Base-by-base conservation (phyloP, 1,139 yeast genomes). In the Taphrina communis region DNA sequence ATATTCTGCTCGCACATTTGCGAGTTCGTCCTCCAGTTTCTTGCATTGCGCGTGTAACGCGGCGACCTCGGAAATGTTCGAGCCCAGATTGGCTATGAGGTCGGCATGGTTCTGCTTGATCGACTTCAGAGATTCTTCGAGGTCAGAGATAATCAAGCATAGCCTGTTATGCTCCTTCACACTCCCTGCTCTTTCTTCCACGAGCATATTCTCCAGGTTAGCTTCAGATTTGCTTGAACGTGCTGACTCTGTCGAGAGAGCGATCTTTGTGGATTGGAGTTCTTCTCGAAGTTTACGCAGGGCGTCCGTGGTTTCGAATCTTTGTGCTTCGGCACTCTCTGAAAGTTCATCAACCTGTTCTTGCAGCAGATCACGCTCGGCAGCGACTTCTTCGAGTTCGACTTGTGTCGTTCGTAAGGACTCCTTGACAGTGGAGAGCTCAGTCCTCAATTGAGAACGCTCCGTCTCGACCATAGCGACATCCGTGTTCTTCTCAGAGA, bases 311-410 rank as follows among this genome's bases (percentile, higher is more conserved):
- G 66, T 44, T 8, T 62, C 59, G 21, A 11, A 35, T 62, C 51
- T 55, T 25, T 41, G 31, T 12, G 38, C 50, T 35, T 39, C 66
- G 9, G 35, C 39, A 6, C 42, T 14, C 38, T 39, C 52, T 9
- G 59, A 25, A n/a, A 48, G 36, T 31, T 62, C 66, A 31, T 62
- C 68, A 36, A 35, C 50, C 48, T 63, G 68, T 46, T 63, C 61
- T 56, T 42, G 51, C 9, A 63, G 25, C 36, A 63, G 50, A 48
- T 55, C 68, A 12, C 61, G 44, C 48, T 63, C 68, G 3, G 60
- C 68, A 8, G 55, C 61, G 11, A 63, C 56, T 21, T 68, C 68
- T 39, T 68, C 68, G 11, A 68, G 35, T 25, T 62, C 62, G n/a
- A 52, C 55, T 38, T 55, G 53, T 31, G 48, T 19, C 5, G 56